phyloP scores from a whole-genome alignment of 345 rosid species.

The Eucalyptus marginata region DNA sequence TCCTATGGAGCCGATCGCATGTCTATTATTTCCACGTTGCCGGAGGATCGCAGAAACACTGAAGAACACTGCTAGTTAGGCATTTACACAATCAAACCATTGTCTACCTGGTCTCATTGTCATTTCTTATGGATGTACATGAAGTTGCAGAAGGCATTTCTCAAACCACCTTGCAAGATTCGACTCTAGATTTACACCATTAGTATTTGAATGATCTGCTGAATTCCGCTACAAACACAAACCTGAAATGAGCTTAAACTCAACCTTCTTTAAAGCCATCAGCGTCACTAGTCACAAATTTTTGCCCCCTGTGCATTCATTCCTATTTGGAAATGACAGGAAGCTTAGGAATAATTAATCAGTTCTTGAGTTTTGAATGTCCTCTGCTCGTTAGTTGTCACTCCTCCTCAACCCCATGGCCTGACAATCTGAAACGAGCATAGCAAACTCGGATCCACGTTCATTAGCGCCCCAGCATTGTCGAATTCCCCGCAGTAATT shows the following conservation, averaged over 20 bases:
- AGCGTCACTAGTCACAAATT: neutral
- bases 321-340: neutral
- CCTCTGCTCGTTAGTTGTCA: neutral
- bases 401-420: neutral
- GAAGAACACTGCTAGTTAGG: neutral
- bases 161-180: neutral
- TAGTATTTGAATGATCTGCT: neutral
- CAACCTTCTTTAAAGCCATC: neutral
- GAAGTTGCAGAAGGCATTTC: neutral
- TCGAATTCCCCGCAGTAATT: constrained; percentile 41
- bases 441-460: constrained; percentile 24
- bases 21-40: neutral
- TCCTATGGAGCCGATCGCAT: neutral
- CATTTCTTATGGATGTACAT: neutral
- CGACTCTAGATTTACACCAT: neutral
- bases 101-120: neutral
- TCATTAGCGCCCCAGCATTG: constrained; percentile 38
- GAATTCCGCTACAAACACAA: neutral
- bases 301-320: neutral
- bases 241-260: neutral
- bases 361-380: neutral
- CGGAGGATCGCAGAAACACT: neutral
- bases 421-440: constrained; percentile 40
- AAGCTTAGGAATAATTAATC: neutral
- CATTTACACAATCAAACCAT: neutral